Conservation (phyloP, 2,329 filamentous ascomycete species). For the Stemphylium lycopersici region DNA sequence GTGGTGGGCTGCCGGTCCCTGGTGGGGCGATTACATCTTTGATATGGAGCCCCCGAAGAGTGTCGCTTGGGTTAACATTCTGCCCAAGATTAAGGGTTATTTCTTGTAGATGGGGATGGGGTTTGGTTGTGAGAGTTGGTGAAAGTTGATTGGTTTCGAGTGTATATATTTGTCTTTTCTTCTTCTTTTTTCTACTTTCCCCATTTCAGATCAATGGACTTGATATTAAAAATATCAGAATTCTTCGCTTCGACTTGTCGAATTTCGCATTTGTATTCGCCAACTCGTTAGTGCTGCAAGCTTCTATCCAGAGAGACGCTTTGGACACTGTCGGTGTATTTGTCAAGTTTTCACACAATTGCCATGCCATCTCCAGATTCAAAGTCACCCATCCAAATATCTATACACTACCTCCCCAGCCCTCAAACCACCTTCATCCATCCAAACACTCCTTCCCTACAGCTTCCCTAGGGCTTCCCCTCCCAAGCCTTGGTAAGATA, state of each 20-base stretch:
- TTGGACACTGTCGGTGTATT: no score
- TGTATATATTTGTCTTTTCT: conserved; percentile 14
- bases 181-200: not conserved
- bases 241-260: no score
- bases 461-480: conserved; percentile 41
- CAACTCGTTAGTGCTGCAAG: no score
- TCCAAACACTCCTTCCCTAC: not conserved
- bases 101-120: conserved; percentile 22
- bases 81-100: conserved; percentile 47
- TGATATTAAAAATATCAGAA: no score
- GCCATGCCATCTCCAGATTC: not conserved
- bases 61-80: conserved; percentile 47
- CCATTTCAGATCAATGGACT: no score
- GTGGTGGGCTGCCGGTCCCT: conserved; percentile 64
- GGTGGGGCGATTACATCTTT: conserved; percentile 57
- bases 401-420: no score
- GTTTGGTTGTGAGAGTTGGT: not conserved
- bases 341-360: no score
- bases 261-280: no score
- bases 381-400: not conserved
- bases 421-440: no score
- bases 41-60: conserved; percentile 58
- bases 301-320: no score
- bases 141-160: not conserved
- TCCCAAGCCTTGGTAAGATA: conserved; percentile 53